These are phyloP conservation scores for Wickerhamiella australiensis DNA, from an alignment of 805 yeast genomes.

Conservation along the genomic window DNA sequence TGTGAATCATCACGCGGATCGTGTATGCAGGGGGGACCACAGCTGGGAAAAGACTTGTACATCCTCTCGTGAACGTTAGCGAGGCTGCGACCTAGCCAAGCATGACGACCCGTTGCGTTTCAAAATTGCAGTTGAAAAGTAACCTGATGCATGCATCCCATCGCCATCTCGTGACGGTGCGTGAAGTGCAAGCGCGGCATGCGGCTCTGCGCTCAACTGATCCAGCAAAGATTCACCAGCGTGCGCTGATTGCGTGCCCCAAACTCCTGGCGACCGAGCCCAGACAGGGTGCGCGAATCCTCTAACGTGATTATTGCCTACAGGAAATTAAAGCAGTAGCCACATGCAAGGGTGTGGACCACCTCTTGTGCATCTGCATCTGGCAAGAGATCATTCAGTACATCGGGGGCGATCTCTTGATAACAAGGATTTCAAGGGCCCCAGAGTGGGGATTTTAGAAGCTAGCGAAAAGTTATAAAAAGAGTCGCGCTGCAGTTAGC, in stretches of 20 bases:
- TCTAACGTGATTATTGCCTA: not conserved
- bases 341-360: not conserved
- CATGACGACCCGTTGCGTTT: not conserved
- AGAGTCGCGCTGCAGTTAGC: no score
- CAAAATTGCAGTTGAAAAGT: not conserved
- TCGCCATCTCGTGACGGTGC: not conserved
- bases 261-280: no score
- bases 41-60: not conserved
- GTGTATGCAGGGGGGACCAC: not conserved
- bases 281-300: no score
- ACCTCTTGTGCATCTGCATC: not conserved
- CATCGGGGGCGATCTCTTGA: no score
- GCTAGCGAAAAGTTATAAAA: no score
- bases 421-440: no score
- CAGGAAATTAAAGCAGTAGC: not conserved
- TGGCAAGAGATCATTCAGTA: no score
- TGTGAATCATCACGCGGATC: not conserved
- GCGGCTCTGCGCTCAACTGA: not conserved
- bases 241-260: not conserved
- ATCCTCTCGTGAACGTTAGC: not conserved
- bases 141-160: not conserved
- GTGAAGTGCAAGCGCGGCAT: not conserved
- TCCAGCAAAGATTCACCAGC: not conserved
- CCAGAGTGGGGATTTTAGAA: no score
- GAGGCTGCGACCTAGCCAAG: not conserved